Evolutionary conservation across 1,284 basidiomycete genomes (phyloP).

Genomic region (Thecaphora thlaspeos): DNA sequence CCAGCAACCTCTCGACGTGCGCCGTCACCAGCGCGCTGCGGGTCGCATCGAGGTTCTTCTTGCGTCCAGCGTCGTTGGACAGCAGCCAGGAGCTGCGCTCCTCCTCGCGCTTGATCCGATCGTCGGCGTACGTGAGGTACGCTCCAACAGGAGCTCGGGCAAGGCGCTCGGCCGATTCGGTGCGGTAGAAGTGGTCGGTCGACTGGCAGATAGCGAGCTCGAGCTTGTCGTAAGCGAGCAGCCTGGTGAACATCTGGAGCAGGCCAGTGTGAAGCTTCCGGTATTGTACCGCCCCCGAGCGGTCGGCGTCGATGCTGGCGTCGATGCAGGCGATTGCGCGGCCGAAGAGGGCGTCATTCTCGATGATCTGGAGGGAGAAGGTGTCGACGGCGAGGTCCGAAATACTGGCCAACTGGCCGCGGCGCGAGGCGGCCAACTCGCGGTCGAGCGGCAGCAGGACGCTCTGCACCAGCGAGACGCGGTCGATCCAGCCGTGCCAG

Average conservation of each 20-base stretch:
- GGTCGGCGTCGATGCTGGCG: constrained; percentile 25
- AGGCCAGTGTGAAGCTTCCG: constrained; percentile 24
- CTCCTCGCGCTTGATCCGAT: constrained; percentile 29
- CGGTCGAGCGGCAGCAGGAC: constrained; percentile 26
- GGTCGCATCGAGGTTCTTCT: constrained; percentile 19
- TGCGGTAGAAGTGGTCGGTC: constrained; percentile 28
- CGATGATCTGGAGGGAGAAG: constrained; percentile 34
- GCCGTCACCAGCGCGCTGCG: constrained; percentile 24
- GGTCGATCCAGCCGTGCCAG: constrained; percentile 42
- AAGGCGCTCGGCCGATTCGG: constrained; percentile 20
- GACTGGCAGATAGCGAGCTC: constrained; percentile 24
- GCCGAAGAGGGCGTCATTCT: constrained; percentile 19
- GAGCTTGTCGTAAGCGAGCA: constrained; percentile 25
- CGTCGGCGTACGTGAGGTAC: constrained; percentile 35
- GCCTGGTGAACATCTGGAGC: constrained; percentile 35
- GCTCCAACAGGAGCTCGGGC: constrained; percentile 8
- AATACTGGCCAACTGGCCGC: constrained; percentile 3
- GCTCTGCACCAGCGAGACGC: constrained; percentile 21
- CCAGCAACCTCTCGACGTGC: constrained; percentile 32
- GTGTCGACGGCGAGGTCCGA: constrained; percentile 40
- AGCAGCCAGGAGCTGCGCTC: constrained; percentile 34
- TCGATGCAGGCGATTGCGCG: constrained; percentile 19
- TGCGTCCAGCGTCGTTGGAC: constrained; percentile 11
- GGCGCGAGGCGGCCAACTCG: not conserved
- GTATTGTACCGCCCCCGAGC: constrained; percentile 15